Conservation (phyloP, 345 rosid species). For the Pelargonium nanum region DNA sequence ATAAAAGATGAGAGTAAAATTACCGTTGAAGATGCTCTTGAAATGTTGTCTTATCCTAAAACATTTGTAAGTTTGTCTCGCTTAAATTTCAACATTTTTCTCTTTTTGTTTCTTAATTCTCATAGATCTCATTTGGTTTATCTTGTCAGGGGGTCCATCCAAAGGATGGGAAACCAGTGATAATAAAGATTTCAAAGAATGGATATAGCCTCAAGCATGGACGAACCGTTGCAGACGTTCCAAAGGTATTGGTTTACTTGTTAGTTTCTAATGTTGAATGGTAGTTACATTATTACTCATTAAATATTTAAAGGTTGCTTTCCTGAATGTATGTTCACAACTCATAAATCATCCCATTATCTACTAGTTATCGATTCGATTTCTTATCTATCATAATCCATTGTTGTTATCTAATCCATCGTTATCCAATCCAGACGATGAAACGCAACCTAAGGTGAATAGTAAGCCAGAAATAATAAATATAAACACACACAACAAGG, state of each 20-base stretch:
- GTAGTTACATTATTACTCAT: not conserved
- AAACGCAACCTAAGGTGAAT: no score
- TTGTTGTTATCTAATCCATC: no score
- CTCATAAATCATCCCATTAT: no score
- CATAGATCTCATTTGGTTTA: slow-evolving; percentile 1
- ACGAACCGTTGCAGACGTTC: slow-evolving; percentile 64
- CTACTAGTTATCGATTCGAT: no score
- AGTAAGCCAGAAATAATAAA: no score
- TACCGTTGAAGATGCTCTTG: slow-evolving; percentile 68
- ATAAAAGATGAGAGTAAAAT: slow-evolving; percentile 53
- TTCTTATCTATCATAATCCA: no score
- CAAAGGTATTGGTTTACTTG: slow-evolving; percentile 48
- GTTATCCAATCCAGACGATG: no score
- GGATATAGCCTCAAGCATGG: slow-evolving; percentile 68
- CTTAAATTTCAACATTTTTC: not conserved
- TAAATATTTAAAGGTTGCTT: not conserved
- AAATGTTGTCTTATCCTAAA: slow-evolving; percentile 62
- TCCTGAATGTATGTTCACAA: not conserved
- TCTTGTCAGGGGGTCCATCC: slow-evolving; percentile 71
- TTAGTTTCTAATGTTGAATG: not conserved
- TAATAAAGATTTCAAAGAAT: slow-evolving; percentile 50
- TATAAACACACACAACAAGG: no score
- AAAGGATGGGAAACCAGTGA: slow-evolving; percentile 68
- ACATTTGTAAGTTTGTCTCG: slow-evolving; percentile 47
- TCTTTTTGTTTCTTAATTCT: not conserved